Evolutionary conservation across 352 stramenopile species (phyloP), one percentile per base, ranked within the genome.

Genomic region (Phytopythium kandeliae): DNA sequence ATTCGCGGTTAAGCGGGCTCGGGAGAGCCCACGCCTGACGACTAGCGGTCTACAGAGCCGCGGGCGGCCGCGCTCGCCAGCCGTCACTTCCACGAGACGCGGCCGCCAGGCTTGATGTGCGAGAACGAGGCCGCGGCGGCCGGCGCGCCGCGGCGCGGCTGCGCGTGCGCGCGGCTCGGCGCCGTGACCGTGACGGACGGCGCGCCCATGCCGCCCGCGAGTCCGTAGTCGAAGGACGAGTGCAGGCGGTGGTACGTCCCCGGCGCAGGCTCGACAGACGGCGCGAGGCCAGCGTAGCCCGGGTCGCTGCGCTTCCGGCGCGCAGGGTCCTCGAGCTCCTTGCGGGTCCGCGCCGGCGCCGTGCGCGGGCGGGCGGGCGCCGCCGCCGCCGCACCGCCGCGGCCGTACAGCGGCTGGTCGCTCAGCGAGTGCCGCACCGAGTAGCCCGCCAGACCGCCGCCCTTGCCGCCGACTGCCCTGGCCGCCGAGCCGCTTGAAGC

Each of bases 251-350:
- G 67, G 43, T 48, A 46, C 4, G 65, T 25, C 25, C 50, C 63
- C 56, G 57, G 25, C 9, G 43, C 54, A 10, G 62, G 48, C 45
- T 75, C 44, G 48, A 64, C 54, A 11, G 60, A 21, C 21, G 34
- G 46, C 19, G 46, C 46, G 8, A 42, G 7, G 34, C 46, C 22
- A 7, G 31, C 24, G 17, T 24, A 52, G 21, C 34, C 46, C 17
- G 19, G 30, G 25, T 65, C 64, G 31, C 76, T 83, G 40, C 69
- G 73, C 36, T 73, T 62, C 22, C 76, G 43, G 40, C 74, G 25
- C 51, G 78, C 65, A 34, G 63, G 69, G 13, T 54, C 75, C 36
- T 85, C 73, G 26, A 68, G 58, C 13, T 81, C 70, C 28, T 65
- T 85, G 34, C 65, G 70, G 5, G 54, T 30, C 4, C 65, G 60